These are phyloP conservation scores for Podochytrium sp. DNA, from an alignment of 192 early-diverging fungal genomes.

Conservation along the genomic window DNA sequence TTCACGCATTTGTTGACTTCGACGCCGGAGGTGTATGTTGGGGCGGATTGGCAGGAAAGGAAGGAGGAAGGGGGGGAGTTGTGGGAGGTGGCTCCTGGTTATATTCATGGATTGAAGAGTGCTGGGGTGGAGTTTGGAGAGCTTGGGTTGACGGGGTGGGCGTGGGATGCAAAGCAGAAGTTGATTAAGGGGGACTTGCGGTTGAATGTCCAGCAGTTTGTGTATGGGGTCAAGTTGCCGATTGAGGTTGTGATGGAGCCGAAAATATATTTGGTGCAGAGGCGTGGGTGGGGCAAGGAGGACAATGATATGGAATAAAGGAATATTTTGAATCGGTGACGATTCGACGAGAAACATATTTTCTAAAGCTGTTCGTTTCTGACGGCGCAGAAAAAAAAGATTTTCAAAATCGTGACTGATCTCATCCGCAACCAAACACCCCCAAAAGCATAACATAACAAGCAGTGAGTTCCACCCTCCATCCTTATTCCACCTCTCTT, in stretches of 20 bases:
- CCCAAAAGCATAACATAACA: too few species aligned
- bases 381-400: too few species aligned
- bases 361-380: too few species aligned
- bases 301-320: background rate
- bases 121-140: constrained; percentile 24
- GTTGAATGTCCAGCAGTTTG: constrained; percentile 12
- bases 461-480: too few species aligned
- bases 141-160: constrained; percentile 21
- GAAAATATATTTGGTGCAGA: constrained; percentile 31
- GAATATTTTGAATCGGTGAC: background rate
- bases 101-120: constrained; percentile 17
- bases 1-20: constrained; percentile 31
- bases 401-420: too few species aligned
- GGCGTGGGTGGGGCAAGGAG: constrained; percentile 9
- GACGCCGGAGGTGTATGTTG: constrained; percentile 26
- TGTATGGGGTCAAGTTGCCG: constrained; percentile 26
- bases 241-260: constrained; percentile 26
- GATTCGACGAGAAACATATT: background rate
- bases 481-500: too few species aligned
- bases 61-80: background rate
- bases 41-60: background rate
- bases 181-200: constrained; percentile 11
- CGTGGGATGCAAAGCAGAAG: background rate
- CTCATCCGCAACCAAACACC: too few species aligned
- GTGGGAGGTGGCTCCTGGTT: constrained; percentile 7